Evolutionary conservation across 495 filamentous ascomycete genomes (phyloP).

Genomic region (Talaromyces trachyspermus): DNA sequence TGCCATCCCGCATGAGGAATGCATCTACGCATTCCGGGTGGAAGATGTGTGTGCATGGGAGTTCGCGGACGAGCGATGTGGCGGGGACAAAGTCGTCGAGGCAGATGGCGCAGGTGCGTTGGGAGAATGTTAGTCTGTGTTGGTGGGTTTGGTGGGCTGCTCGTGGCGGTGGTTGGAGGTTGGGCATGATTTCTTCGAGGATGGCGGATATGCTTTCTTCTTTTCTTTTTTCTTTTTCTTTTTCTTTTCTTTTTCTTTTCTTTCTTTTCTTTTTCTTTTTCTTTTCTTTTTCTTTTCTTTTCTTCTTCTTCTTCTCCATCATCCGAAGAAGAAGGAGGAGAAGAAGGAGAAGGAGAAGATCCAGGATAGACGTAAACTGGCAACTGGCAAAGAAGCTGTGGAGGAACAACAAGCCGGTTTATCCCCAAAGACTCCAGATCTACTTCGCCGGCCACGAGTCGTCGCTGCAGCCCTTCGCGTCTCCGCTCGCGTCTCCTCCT

Average conservation of each 20-base stretch:
- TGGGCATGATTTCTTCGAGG: constrained; percentile 16
- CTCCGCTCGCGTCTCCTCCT: constrained; percentile 54
- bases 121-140: constrained; percentile 49
- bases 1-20: constrained; percentile 62
- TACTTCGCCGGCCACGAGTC: constrained; percentile 67
- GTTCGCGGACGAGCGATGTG: constrained; percentile 64
- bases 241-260: neutral
- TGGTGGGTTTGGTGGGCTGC: neutral
- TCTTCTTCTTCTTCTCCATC: too few relatives aligned
- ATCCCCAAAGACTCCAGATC: constrained; percentile 76
- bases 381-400: constrained; percentile 57
- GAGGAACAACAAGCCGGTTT: constrained; percentile 64
- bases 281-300: neutral
- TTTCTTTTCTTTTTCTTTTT: neutral
- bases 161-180: constrained; percentile 20
- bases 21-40: constrained; percentile 83
- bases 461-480: constrained; percentile 54
- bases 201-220: constrained; percentile 15
- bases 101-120: constrained; percentile 78
- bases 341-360: too few relatives aligned
- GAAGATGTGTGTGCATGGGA: constrained; percentile 86
- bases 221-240: neutral
- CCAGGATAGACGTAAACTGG: constrained; percentile 67
- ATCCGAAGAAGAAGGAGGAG: too few relatives aligned
- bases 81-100: constrained; percentile 69